phyloP scores from a whole-genome alignment of 495 filamentous ascomycete genomes.

The Hypoxylon fuscum region DNA sequence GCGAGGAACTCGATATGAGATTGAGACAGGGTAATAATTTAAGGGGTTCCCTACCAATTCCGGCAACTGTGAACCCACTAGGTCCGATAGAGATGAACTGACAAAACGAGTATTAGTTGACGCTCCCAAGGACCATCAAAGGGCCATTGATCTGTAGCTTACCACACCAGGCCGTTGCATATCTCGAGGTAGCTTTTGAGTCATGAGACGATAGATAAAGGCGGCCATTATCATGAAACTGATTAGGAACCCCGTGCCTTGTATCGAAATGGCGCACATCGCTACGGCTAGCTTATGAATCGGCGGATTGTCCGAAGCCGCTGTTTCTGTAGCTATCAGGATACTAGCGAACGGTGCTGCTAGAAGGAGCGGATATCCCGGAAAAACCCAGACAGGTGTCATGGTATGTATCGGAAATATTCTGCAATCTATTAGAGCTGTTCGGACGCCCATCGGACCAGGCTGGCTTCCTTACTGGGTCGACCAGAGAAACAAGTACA shows the following conservation, averaged over 20 bases:
- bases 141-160: constrained; percentile 6
- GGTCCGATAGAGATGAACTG: constrained; percentile 83
- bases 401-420: constrained; percentile 85
- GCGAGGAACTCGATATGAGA: too few species aligned
- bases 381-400: constrained; percentile 94
- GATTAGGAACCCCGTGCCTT: constrained; percentile 87
- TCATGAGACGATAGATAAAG: constrained; percentile 90
- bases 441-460: not conserved
- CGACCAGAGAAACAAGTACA: constrained; percentile 78
- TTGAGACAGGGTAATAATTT: not conserved
- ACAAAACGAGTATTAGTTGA: not conserved
- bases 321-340: constrained; percentile 60
- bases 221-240: constrained; percentile 86
- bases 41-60: constrained; percentile 50
- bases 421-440: constrained; percentile 27
- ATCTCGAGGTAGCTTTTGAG: constrained; percentile 84
- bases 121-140: not conserved
- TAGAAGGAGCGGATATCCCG: constrained; percentile 85
- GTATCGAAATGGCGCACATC: constrained; percentile 74
- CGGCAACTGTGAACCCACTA: constrained; percentile 79
- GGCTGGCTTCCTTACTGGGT: constrained; percentile 52
- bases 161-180: constrained; percentile 78
- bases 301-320: constrained; percentile 44
- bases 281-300: constrained; percentile 70
- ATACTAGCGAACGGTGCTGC: constrained; percentile 78